A percentile compares a stretch with the other conserved stretches of the same genome.
Conservation (phyloP, 768 basidiomycete genomes). For the Scleroderma bovista region DNA sequence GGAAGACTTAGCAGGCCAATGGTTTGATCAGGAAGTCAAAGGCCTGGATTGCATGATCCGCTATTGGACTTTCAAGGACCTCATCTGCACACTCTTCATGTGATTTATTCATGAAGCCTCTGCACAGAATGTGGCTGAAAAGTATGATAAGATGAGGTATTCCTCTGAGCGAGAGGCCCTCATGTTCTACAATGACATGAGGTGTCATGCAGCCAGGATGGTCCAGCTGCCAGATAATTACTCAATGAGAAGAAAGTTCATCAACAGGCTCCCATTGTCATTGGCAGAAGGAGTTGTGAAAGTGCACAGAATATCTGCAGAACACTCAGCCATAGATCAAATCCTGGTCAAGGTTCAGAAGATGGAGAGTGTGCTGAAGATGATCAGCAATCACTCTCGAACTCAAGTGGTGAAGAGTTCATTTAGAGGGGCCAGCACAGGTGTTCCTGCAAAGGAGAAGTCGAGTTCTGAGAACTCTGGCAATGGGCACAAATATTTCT, state of each 20-base stretch:
- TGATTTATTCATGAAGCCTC: background rate
- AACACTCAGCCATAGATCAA: background rate
- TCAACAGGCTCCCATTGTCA: background rate
- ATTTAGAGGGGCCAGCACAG: too few relatives aligned
- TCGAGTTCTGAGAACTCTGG: background rate
- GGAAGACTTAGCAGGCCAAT: background rate
- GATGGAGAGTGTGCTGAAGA: background rate
- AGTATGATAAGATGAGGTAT: background rate
- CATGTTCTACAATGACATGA: conserved; percentile 1
- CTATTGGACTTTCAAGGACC: background rate
- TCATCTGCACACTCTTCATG: background rate
- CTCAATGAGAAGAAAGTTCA: background rate
- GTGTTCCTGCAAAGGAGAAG: too few relatives aligned
- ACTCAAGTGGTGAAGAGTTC: too few relatives aligned
- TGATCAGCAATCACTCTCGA: background rate
- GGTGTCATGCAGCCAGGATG: background rate
- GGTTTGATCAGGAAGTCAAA: background rate
- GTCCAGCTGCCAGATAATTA: conserved; percentile 1
- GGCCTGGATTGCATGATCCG: background rate
- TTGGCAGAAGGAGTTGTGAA: background rate
- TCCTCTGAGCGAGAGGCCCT: background rate
- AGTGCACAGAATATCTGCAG: background rate
- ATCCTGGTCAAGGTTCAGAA: background rate
- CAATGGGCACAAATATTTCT: background rate
- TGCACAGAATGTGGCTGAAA: background rate